Percentiles rank a stretch among this genome's conserved stretches.
Evolutionary conservation across 2,329 filamentous ascomycete species (phyloP).

Genomic region (Penicillium sp.): DNA sequence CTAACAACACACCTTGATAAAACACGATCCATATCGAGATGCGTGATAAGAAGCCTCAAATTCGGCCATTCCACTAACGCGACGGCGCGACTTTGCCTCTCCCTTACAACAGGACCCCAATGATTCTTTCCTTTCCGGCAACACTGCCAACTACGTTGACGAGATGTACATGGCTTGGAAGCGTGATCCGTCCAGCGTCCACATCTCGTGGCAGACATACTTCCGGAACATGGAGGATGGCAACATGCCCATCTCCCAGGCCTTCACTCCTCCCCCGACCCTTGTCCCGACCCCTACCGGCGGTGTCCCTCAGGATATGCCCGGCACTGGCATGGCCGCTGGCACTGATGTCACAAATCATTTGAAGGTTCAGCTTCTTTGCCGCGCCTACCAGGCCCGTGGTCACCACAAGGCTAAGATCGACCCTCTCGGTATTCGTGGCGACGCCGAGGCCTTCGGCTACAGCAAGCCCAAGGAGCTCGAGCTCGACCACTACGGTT

Average conservation of each 20-base stretch:
- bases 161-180: constrained; percentile 99
- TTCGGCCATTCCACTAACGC: constrained; percentile 23
- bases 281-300: constrained; percentile 80
- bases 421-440: constrained; percentile 90
- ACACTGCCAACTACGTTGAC: constrained; percentile 97
- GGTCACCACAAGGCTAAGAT: constrained; percentile 98
- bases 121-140: constrained; percentile 95
- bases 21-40: constrained; percentile 6
- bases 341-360: constrained; percentile 90
- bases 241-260: constrained; percentile 95
- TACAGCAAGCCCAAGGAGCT: constrained; percentile 90
- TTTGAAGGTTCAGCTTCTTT: constrained; percentile 94
- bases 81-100: constrained; percentile 21
- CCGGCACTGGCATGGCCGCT: constrained; percentile 65
- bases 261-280: constrained; percentile 92
- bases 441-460: constrained; percentile 77
- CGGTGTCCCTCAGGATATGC: constrained; percentile 70
- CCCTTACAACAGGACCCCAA: constrained; percentile 65
- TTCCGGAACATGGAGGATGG: constrained; percentile 99
- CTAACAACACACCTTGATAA: constrained; percentile 18
- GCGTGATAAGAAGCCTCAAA: constrained; percentile 4
- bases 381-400: constrained; percentile 95
- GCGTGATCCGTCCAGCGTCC: constrained; percentile 85
- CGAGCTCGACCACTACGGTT: constrained; percentile 88
- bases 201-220: constrained; percentile 98